Evolutionary conservation across 177 flowering plant species (phyloP).

Genomic region (Telopea speciosissima): DNA sequence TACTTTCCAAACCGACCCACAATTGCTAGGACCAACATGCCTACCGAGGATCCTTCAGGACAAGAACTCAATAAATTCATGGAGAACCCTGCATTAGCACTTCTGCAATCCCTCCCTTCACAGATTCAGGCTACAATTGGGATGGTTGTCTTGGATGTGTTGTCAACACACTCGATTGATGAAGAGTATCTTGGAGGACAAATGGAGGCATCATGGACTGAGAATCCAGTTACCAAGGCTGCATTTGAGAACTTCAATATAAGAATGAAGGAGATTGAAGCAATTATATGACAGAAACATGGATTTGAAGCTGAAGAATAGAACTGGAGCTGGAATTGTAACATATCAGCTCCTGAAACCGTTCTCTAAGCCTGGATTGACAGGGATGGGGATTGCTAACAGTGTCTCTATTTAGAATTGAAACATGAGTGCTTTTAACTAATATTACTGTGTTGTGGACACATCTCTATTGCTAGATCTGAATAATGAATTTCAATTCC

Average conservation of each 20-base stretch:
- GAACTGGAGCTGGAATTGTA: slow-evolving; percentile 29
- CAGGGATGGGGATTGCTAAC: slow-evolving; percentile 31
- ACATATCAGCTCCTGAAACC: slow-evolving; percentile 31
- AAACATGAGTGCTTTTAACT: too few species aligned
- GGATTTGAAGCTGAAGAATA: slow-evolving; percentile 18
- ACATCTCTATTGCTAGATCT: too few species aligned
- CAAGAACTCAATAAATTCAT: slow-evolving; percentile 26
- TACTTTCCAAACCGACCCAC: slow-evolving; percentile 75
- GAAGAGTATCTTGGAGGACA: slow-evolving; percentile 9
- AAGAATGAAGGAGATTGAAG: slow-evolving; percentile 11
- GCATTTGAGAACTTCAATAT: slow-evolving; percentile 19
- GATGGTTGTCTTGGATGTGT: slow-evolving; percentile 18
- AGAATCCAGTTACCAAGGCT: slow-evolving; percentile 12
- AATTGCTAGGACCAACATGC: slow-evolving; percentile 44
- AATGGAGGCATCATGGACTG: slow-evolving; percentile 22
- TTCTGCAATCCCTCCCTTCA: slow-evolving; percentile 46
- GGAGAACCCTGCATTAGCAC: slow-evolving; percentile 31
- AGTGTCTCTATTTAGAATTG: slow-evolving; percentile 25
- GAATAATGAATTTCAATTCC: too few species aligned
- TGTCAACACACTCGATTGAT: too few species aligned
- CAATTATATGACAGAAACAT: slow-evolving; percentile 24
- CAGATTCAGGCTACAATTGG: slow-evolving; percentile 46
- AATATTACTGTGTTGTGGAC: too few species aligned
- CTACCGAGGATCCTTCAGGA: slow-evolving; percentile 39
- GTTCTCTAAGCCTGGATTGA: slow-evolving; percentile 22